A percentile compares a stretch with the other conserved stretches of the same genome.
Conservation (phyloP, 495 filamentous ascomycete genomes). For the Daldinia grandis region DNA sequence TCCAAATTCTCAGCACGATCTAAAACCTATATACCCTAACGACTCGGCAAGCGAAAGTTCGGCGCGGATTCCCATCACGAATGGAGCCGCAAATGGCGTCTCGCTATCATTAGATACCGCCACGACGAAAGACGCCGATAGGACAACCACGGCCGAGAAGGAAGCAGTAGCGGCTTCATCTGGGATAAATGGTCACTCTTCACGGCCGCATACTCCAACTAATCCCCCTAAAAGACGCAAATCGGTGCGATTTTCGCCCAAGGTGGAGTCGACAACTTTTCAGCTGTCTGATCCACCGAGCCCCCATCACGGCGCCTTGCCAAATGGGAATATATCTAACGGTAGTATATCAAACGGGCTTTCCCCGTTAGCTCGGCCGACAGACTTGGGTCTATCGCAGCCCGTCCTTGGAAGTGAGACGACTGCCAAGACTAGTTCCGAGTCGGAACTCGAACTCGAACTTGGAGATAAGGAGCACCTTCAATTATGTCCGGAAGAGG, state of each 20-base stretch:
- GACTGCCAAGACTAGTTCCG: not conserved
- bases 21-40: constrained; percentile 8
- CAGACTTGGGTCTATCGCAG: constrained; percentile 29
- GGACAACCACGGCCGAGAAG: not conserved
- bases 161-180: not conserved
- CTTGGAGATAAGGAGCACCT: constrained; percentile 87
- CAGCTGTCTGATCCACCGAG: constrained; percentile 58
- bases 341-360: constrained; percentile 15
- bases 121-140: not conserved
- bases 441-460: constrained; percentile 21
- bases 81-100: constrained; percentile 2
- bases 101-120: not conserved
- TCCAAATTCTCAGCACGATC: constrained; percentile 47
- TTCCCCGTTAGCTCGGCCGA: constrained; percentile 18
- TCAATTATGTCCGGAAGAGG: constrained; percentile 88
- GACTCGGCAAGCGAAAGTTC: not conserved
- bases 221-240: constrained; percentile 56
- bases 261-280: constrained; percentile 65
- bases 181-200: constrained; percentile 14
- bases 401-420: constrained; percentile 7
- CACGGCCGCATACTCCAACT: constrained; percentile 11
- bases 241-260: constrained; percentile 70
- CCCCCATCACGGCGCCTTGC: constrained; percentile 29
- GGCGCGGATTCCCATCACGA: not conserved
- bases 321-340: constrained; percentile 28